Evolutionary conservation across 2,329 filamentous ascomycete species (phyloP).

Genomic region (Ascocoryne sarcoides): DNA sequence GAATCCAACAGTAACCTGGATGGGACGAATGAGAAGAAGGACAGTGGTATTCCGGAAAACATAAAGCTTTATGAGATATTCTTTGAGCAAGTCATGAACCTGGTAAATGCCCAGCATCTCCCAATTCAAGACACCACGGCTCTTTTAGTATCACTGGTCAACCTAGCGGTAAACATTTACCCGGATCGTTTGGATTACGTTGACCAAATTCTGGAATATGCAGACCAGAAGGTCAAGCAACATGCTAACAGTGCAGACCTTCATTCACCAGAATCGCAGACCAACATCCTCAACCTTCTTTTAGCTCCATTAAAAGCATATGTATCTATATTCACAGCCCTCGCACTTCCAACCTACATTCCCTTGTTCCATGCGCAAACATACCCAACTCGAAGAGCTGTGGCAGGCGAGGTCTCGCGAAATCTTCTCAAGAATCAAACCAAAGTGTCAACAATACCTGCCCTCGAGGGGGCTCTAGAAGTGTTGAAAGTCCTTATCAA

Average conservation of each 20-base stretch:
- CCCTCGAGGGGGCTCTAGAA: constrained; percentile 82
- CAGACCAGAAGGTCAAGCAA: constrained; percentile 75
- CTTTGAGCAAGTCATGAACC: constrained; percentile 87
- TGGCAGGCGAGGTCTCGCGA: constrained; percentile 80
- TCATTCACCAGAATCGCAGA: constrained; percentile 78
- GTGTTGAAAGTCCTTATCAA: constrained; percentile 87
- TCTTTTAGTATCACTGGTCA: constrained; percentile 84
- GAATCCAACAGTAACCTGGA: constrained; percentile 18
- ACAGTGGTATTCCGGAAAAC: constrained; percentile 56
- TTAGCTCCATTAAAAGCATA: constrained; percentile 86
- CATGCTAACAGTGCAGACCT: constrained; percentile 93
- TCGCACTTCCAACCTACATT: constrained; percentile 86
- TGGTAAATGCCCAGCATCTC: constrained; percentile 84
- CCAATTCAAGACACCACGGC: constrained; percentile 94
- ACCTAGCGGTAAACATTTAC: constrained; percentile 92
- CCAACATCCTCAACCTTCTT: constrained; percentile 82
- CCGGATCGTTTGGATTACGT: constrained; percentile 89
- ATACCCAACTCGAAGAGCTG: constrained; percentile 81
- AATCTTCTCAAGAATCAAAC: constrained; percentile 78
- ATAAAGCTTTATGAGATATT: constrained; percentile 95
- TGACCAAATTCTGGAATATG: constrained; percentile 86
- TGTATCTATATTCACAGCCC: constrained; percentile 88
- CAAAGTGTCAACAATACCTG: constrained; percentile 64
- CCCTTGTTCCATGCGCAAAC: constrained; percentile 85
- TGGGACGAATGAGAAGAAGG: constrained; percentile 30